Evolutionary conservation across 306 rosid species (phyloP), one percentile per base, ranked within the genome.

Genomic region (Calophaca sinica): DNA sequence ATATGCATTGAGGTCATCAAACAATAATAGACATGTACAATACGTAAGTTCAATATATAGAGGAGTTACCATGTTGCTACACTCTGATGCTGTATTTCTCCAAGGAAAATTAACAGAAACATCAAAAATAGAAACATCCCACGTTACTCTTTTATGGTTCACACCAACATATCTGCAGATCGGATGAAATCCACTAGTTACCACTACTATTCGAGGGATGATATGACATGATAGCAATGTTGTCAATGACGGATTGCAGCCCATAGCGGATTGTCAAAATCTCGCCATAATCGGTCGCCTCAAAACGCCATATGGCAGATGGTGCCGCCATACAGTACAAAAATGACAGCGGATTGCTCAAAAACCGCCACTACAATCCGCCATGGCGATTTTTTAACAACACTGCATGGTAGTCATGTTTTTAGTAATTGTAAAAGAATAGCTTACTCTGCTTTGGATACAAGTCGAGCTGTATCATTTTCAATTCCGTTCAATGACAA

Each of bases 381-480:
- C n/a, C n/a, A n/a, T n/a, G n/a, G n/a, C n/a, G n/a, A n/a, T n/a
- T n/a, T n/a, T n/a, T n/a, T n/a, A n/a, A n/a, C n/a, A n/a, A n/a
- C n/a, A n/a, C n/a, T n/a, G n/a, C n/a, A 80, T 38, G 70, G 1
- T 20, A 20, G 26, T 20, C 1, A 20, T 20, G 26, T 20, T 20
- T 57, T 65, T 39, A 61, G 53, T 62, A 33, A 20, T 60, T 36
- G 58, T 73, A 39, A 73, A 62, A 84, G 62, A 62, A 73, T 59
- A 74, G 71, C 94, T 72, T 88, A 94, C 98, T 91, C 91, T 44
- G 87, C 89, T 82, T 94, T 94, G 69, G 93, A 91, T 39, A 76
- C 38, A 68, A 91, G 79, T 62, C 98, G 86, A 65, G 82, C 78
- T n/a, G 81, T 65, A 64, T 77, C 84, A 86, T 86, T 78, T 79